Evolutionary conservation across 257 asterid genomes (phyloP).

Genomic region (Nicotiana benthamiana): DNA sequence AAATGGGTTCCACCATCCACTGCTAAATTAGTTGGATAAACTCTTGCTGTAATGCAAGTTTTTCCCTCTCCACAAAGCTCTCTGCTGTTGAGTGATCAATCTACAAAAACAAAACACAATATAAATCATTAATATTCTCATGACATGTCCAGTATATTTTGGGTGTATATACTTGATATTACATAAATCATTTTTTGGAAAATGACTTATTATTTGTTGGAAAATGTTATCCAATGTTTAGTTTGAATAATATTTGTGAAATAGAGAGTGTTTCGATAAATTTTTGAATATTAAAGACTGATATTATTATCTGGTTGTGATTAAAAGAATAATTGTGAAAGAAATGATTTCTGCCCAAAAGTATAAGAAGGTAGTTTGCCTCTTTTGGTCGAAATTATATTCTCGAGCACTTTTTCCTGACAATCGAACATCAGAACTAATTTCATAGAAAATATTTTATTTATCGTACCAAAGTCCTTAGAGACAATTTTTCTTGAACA

Average conservation of each 20-base stretch:
- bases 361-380: too few relatives aligned
- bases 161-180: not conserved
- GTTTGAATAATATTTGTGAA: too few relatives aligned
- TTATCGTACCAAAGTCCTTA: slow-evolving; percentile 20
- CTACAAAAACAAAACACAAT: not conserved
- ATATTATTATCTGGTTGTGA: too few relatives aligned
- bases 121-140: not conserved
- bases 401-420: too few relatives aligned
- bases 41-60: slow-evolving; percentile 27
- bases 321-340: not conserved
- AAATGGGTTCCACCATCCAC: slow-evolving; percentile 10
- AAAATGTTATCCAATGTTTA: too few relatives aligned
- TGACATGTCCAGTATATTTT: not conserved
- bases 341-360: not conserved
- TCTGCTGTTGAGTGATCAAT: slow-evolving; percentile 28
- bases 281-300: not conserved
- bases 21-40: slow-evolving; percentile 20
- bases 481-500: slow-evolving; percentile 12
- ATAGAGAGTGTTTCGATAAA: too few relatives aligned
- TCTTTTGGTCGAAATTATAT: too few relatives aligned
- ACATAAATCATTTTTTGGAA: not conserved
- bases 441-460: too few relatives aligned
- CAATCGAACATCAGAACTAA: too few relatives aligned
- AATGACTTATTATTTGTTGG: too few relatives aligned
- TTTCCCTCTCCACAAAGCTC: slow-evolving; percentile 29